phyloP scores from a whole-genome alignment of 2,329 filamentous ascomycete species.

The Penicillium hordei region DNA sequence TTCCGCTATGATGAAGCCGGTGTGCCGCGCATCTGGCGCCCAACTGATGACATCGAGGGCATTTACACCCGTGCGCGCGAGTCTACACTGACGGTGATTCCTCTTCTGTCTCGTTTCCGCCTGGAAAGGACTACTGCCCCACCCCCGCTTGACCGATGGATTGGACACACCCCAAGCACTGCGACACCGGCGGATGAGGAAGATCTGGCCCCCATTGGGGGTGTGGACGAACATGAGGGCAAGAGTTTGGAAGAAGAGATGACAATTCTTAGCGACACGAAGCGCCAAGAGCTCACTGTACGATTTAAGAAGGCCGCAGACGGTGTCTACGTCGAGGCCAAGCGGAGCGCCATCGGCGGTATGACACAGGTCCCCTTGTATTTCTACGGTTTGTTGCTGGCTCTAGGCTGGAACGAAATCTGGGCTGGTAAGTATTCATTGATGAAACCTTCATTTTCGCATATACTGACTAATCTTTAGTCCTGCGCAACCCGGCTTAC shows the following conservation, averaged over 20 bases:
- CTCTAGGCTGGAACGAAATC: slow-evolving; percentile 98
- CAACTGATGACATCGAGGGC: slow-evolving; percentile 94
- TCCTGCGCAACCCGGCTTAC: slow-evolving; percentile 88
- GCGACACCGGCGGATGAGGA: slow-evolving; percentile 84
- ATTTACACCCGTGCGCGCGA: slow-evolving; percentile 90
- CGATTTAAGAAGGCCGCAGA: slow-evolving; percentile 98
- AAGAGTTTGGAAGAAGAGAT: slow-evolving; percentile 96
- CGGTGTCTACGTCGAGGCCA: slow-evolving; percentile 96
- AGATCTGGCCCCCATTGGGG: slow-evolving; percentile 82
- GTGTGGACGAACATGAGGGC: slow-evolving; percentile 90
- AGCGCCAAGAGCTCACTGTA: slow-evolving; percentile 86
- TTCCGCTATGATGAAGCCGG: slow-evolving; percentile 96
- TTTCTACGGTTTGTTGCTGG: slow-evolving; percentile 86
- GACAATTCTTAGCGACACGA: slow-evolving; percentile 86
- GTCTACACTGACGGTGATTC: slow-evolving; percentile 86
- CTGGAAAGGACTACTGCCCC: slow-evolving; percentile 70
- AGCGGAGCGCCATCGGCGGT: slow-evolving; percentile 91
- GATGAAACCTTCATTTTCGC: slow-evolving; percentile 8
- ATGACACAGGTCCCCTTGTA: slow-evolving; percentile 92
- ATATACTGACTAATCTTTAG: slow-evolving; percentile 48
- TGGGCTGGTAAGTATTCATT: slow-evolving; percentile 69
- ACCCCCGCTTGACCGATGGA: slow-evolving; percentile 80
- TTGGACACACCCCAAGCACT: slow-evolving; percentile 73
- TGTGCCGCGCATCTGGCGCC: slow-evolving; percentile 94
- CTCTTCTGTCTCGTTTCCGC: slow-evolving; percentile 80